A percentile compares a stretch with the other conserved stretches of the same genome.
phyloP scores from a whole-genome alignment of 768 basidiomycete genomes.

The Boletus sp. region DNA sequence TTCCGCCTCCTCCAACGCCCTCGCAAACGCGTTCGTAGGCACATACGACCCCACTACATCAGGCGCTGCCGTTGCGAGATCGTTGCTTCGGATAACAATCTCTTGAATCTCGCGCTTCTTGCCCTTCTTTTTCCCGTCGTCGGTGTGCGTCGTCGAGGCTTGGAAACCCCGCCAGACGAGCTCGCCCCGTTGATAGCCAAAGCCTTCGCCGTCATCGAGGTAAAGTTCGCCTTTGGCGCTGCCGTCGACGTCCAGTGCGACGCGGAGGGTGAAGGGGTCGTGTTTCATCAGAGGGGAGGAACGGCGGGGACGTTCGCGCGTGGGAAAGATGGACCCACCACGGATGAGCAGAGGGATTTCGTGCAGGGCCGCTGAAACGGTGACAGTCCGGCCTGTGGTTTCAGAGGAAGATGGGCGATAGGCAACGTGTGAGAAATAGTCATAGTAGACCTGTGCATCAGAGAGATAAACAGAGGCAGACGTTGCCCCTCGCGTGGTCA shows the following conservation, averaged over 20 bases:
- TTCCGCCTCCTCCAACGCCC: slow-evolving; percentile 43
- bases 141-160: slow-evolving; percentile 45
- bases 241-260: slow-evolving; percentile 63
- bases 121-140: neutral
- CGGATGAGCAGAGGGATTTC: slow-evolving; percentile 83
- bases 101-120: slow-evolving; percentile 29
- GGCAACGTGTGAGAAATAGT: slow-evolving; percentile 75
- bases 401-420: slow-evolving; percentile 55
- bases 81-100: slow-evolving; percentile 46
- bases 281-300: slow-evolving; percentile 83
- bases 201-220: slow-evolving; percentile 91
- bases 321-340: slow-evolving; percentile 86
- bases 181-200: slow-evolving; percentile 68
- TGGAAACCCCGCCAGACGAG: slow-evolving; percentile 79
- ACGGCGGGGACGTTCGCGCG: slow-evolving; percentile 82
- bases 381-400: slow-evolving; percentile 58
- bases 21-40: slow-evolving; percentile 63
- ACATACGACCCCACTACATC: slow-evolving; percentile 49
- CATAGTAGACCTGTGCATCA: slow-evolving; percentile 92
- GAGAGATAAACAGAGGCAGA: slow-evolving; percentile 78
- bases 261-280: slow-evolving; percentile 90
- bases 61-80: slow-evolving; percentile 57
- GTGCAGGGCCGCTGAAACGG: slow-evolving; percentile 74
- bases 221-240: slow-evolving; percentile 83
- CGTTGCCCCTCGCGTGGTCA: slow-evolving; percentile 68